A percentile compares a stretch with the other conserved stretches of the same genome.
phyloP scores from a whole-genome alignment of 805 yeast species.

The Ogataea paraovalis region DNA sequence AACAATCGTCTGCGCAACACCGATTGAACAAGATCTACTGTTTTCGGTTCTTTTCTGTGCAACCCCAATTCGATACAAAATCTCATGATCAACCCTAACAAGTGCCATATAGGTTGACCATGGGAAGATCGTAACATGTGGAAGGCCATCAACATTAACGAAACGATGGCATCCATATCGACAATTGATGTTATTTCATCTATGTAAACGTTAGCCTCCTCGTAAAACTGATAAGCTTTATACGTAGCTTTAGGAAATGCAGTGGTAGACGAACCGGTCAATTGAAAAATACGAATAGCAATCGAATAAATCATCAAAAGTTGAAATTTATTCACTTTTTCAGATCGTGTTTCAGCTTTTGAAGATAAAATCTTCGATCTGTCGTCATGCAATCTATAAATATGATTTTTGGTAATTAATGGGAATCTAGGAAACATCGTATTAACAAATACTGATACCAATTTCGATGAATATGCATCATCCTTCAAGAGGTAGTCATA shows the following conservation, averaged over 20 bases:
- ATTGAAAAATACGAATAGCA: slow-evolving; percentile 12
- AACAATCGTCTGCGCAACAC: slow-evolving; percentile 32
- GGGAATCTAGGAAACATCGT: slow-evolving; percentile 20
- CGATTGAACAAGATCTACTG: slow-evolving; percentile 11
- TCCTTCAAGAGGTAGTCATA: slow-evolving; percentile 9
- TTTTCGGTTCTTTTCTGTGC: slow-evolving; percentile 17
- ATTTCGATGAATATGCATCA: slow-evolving; percentile 7
- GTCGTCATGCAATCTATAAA: slow-evolving; percentile 11
- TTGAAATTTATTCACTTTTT: slow-evolving; percentile 8
- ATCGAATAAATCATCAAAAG: slow-evolving; percentile 19
- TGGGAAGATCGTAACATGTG: slow-evolving; percentile 18
- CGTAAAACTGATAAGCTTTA: slow-evolving; percentile 11
- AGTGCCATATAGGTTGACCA: slow-evolving; percentile 22
- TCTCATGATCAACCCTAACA: slow-evolving; percentile 16
- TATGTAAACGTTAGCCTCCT: slow-evolving; percentile 11
- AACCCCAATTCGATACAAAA: slow-evolving; percentile 19
- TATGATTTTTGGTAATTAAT: slow-evolving; percentile 2
- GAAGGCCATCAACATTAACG: slow-evolving; percentile 12
- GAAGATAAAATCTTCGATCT: slow-evolving; percentile 8
- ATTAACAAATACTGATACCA: slow-evolving; percentile 10
- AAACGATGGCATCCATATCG: slow-evolving; percentile 15
- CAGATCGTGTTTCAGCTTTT: slow-evolving; percentile 3
- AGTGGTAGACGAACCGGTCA: slow-evolving; percentile 3
- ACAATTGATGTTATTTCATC: slow-evolving; percentile 9
- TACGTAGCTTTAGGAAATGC: slow-evolving; percentile 3